Evolutionary conservation across 305 asterid species (phyloP), one percentile per base, ranked within the genome.

Genomic region (Solanum hybrid): DNA sequence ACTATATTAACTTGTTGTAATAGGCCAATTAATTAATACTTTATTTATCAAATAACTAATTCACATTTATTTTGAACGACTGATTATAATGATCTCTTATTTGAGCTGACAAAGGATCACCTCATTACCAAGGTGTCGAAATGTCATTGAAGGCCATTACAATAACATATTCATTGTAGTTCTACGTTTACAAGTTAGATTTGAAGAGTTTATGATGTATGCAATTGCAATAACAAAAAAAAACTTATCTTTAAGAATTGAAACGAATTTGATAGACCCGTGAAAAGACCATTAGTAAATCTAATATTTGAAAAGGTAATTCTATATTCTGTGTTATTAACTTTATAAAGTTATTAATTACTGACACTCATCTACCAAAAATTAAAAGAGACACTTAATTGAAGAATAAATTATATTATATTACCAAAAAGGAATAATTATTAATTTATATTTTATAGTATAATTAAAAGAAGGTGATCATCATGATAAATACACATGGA

Each of bases 401-500:
- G 26, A 81, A 40, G 72, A 82, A 45, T n/a, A 15, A 82, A 51
- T 84, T 84, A 51, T 45, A 45, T 84, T 84, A 51, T 51, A 40
- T 69, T 26, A 86, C 10, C 3, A 24, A 69, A 86, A 86, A 86
- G 14, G 13, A 86, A 26, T 26, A 82, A 51, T 51, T 84, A 31
- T 84, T 84, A 69, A 34, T 12, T 26, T 24, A 26, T 77, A 26
- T 6, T 17, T 12, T 35, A 34, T 86, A 19, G 10, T 51, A 51
- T 51, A 36, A 86, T 72, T 27, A 38, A 27, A 6, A 17, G 32
- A 5, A 72, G 37, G 42, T 24, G n/a, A 51, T 51, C 15, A 69
- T 45, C 38, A 89, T 80, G 37, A 86, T 81, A 80, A 87, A 56
- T 56, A 87, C 77, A 75, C 60, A 76, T 66, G 89, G 86, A 36